A percentile compares a stretch with the other conserved stretches of the same genome.
Conservation (phyloP, 2,329 filamentous ascomycete genomes). For the Leptographium wingfieldii region DNA sequence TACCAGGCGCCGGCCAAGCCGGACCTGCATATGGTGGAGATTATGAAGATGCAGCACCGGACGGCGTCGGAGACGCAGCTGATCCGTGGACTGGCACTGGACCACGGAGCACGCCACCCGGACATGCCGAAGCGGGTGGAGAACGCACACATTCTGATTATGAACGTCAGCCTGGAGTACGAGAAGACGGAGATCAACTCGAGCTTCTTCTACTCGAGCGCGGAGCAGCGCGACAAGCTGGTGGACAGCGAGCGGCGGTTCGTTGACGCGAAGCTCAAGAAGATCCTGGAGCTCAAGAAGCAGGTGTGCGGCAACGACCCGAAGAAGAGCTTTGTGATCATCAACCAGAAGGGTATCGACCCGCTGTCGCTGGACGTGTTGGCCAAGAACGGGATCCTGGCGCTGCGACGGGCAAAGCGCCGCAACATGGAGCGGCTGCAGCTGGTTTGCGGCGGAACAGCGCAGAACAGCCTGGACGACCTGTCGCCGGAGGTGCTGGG, state of each 20-base stretch:
- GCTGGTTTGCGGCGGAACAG: slow-evolving; percentile 77
- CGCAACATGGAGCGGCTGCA: slow-evolving; percentile 98
- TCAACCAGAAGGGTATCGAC: slow-evolving; percentile 99
- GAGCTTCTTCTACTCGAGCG: slow-evolving; percentile 95
- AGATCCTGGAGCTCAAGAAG: slow-evolving; percentile 97
- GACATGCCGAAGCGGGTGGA: slow-evolving; percentile 97
- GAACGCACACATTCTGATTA: slow-evolving; percentile 86
- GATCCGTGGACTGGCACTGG: slow-evolving; percentile 81
- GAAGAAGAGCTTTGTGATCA: slow-evolving; percentile 92
- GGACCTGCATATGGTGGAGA: slow-evolving; percentile 97
- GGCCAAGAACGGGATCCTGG: slow-evolving; percentile 95
- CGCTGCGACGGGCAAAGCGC: slow-evolving; percentile 86
- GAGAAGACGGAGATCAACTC: slow-evolving; percentile 99
- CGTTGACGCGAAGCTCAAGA: slow-evolving; percentile 90
- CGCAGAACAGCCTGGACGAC: slow-evolving; percentile 96
- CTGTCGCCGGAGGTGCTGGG: slow-evolving; percentile 77
- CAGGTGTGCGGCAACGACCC: slow-evolving; percentile 86
- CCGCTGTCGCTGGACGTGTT: slow-evolving; percentile 90
- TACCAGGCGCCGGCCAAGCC: slow-evolving; percentile 83
- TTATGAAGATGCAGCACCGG: slow-evolving; percentile 99
- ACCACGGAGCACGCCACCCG: slow-evolving; percentile 91
- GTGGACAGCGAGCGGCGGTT: slow-evolving; percentile 95
- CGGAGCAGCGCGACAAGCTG: slow-evolving; percentile 93
- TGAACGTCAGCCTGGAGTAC: slow-evolving; percentile 96
- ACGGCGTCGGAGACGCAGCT: slow-evolving; percentile 92